Evolutionary conservation across 2,329 filamentous ascomycete genomes (phyloP).

Genomic region (Diatrype stigma): DNA sequence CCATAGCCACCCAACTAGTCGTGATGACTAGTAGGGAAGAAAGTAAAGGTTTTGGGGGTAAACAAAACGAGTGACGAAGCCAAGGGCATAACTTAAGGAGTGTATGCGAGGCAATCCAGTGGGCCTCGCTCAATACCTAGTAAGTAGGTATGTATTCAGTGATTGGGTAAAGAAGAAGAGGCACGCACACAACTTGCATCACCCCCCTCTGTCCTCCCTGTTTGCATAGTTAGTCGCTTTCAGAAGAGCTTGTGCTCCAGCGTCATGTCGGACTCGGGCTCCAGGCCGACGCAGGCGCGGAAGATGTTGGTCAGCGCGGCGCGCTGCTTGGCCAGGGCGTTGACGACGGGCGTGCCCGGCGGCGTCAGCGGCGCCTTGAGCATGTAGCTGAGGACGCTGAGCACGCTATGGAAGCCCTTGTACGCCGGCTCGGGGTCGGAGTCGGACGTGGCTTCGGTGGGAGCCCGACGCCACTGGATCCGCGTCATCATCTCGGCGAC

Average conservation of each 20-base stretch:
- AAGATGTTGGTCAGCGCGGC: conserved; percentile 95
- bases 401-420: conserved; percentile 93
- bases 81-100: too few relatives aligned
- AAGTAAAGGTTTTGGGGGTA: too few relatives aligned
- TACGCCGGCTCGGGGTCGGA: conserved; percentile 58
- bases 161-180: too few relatives aligned
- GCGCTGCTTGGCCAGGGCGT: conserved; percentile 93
- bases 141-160: too few relatives aligned
- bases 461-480: conserved; percentile 77
- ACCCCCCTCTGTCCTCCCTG: too few relatives aligned
- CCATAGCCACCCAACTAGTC: too few relatives aligned
- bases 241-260: conserved; percentile 97
- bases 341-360: conserved; percentile 91
- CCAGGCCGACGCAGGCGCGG: conserved; percentile 91
- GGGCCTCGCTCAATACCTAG: too few relatives aligned
- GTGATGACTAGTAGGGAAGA: too few relatives aligned
- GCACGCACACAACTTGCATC: background rate
- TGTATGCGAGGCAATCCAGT: too few relatives aligned
- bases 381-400: conserved; percentile 98
- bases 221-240: conserved; percentile 7
- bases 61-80: background rate
- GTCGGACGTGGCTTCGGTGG: conserved; percentile 42
- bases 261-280: conserved; percentile 98
- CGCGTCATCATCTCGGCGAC: conserved; percentile 98
- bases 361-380: conserved; percentile 93